These are phyloP conservation scores for Microbotryum violaceum DNA, from an alignment of 1,284 basidiomycete genomes.

Conservation along the genomic window DNA sequence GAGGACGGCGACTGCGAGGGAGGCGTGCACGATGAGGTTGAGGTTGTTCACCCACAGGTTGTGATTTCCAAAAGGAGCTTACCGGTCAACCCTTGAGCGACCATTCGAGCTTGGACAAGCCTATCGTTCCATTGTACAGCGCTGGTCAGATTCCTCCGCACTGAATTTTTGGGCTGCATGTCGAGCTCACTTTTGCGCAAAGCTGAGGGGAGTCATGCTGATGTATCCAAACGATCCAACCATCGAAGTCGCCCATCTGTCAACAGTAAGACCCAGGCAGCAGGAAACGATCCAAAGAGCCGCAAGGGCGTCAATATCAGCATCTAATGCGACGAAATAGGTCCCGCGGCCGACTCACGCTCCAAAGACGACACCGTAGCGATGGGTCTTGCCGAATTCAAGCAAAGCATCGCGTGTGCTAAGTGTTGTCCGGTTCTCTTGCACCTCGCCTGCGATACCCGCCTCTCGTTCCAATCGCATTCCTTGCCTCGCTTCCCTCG, in stretches of 20 bases:
- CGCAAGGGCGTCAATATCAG: neutral
- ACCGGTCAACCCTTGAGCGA: constrained; percentile 25
- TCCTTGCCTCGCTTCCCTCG: constrained; percentile 2
- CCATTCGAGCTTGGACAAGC: constrained; percentile 26
- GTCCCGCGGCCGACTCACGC: constrained; percentile 14
- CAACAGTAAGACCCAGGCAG: too few relatives aligned
- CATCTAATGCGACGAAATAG: neutral
- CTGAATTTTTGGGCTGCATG: too few relatives aligned
- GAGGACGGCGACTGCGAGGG: constrained; percentile 18
- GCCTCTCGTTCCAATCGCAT: constrained; percentile 19
- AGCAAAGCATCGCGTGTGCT: constrained; percentile 23
- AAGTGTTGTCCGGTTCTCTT: neutral
- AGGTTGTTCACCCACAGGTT: too few relatives aligned
- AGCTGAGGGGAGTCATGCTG: constrained; percentile 22
- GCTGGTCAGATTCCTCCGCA: neutral
- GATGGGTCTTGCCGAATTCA: constrained; percentile 28
- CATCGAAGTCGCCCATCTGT: constrained; percentile 29
- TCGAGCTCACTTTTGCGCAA: constrained; percentile 21
- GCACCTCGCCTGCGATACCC: constrained; percentile 8
- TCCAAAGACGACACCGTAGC: constrained; percentile 26
- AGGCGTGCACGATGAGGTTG: too few relatives aligned
- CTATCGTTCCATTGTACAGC: too few relatives aligned
- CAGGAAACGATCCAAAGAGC: too few relatives aligned
- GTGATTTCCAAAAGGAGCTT: too few relatives aligned
- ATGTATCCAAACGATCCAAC: constrained; percentile 28